Percentiles rank a stretch among this genome's conserved stretches.
Conservation (phyloP, 768 basidiomycete species). For the Kwoniella botswanensis region DNA sequence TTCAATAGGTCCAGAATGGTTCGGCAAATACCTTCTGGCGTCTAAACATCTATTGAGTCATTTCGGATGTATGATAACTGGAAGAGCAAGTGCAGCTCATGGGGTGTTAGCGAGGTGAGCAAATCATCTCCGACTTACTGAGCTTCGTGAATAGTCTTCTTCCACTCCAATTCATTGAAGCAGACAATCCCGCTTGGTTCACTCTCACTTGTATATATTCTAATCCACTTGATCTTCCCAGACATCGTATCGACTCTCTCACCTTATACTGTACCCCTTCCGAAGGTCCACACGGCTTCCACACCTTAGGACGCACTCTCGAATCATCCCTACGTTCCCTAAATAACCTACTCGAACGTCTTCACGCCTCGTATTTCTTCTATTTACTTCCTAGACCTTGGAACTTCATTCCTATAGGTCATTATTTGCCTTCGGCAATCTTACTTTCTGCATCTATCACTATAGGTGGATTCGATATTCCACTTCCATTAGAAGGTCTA, state of each 20-base stretch:
- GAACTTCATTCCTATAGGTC: constrained; percentile 85
- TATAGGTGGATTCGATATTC: constrained; percentile 70
- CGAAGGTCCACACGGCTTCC: constrained; percentile 90
- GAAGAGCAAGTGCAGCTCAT: constrained; percentile 84
- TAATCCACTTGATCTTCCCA: constrained; percentile 49
- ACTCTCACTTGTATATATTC: too few species aligned
- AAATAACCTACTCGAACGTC: constrained; percentile 92
- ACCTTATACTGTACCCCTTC: constrained; percentile 89
- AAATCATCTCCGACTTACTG: too few species aligned
- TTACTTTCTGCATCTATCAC: constrained; percentile 84
- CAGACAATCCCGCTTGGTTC: too few species aligned
- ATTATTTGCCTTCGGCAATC: constrained; percentile 85
- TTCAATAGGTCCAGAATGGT: neutral
- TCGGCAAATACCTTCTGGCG: constrained; percentile 55
- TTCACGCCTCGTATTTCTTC: constrained; percentile 98
- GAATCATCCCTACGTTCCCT: constrained; percentile 87
- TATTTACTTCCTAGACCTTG: constrained; percentile 74
- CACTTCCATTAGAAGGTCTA: constrained; percentile 66
- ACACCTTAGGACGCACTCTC: constrained; percentile 83
- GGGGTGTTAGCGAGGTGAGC: constrained; percentile 83
- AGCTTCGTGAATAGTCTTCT: too few species aligned
- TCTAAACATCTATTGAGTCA: constrained; percentile 74
- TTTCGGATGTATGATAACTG: constrained; percentile 73
- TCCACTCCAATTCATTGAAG: too few species aligned
- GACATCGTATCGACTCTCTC: constrained; percentile 92